Evolutionary conservation across 352 stramenopile species (phyloP).

Genomic region (Globisporangium polare): DNA sequence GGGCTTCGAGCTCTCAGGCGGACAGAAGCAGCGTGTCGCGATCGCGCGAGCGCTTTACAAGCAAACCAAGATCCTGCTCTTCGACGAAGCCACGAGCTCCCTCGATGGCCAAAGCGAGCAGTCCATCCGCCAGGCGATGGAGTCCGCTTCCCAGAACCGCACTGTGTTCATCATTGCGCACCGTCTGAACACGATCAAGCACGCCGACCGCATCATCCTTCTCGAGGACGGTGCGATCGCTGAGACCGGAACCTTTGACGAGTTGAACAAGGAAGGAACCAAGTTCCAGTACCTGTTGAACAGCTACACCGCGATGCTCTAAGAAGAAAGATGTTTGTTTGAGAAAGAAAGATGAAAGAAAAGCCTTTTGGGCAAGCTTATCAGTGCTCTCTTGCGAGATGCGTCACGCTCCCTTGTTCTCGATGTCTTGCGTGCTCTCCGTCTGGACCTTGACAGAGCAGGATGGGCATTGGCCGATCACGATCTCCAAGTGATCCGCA

Average conservation of each 20-base stretch:
- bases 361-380: conserved; percentile 1
- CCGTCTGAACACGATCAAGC: conserved; percentile 82
- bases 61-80: conserved; percentile 73
- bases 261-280: conserved; percentile 71
- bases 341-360: conserved; percentile 1
- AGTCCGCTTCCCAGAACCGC: conserved; percentile 58
- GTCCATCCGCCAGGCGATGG: conserved; percentile 63
- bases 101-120: conserved; percentile 80
- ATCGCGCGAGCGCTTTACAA: conserved; percentile 84
- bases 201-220: conserved; percentile 79
- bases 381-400: neutral
- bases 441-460: conserved; percentile 72
- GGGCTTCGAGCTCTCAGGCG: conserved; percentile 94
- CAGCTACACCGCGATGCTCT: conserved; percentile 56
- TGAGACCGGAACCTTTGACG: conserved; percentile 71
- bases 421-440: conserved; percentile 52
- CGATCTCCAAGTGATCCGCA: conserved; percentile 69
- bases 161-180: conserved; percentile 86
- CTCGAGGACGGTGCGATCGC: conserved; percentile 77
- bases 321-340: conserved; percentile 14
- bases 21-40: conserved; percentile 95
- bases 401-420: conserved; percentile 15
- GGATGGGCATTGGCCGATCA: conserved; percentile 64
- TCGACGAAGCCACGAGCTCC: conserved; percentile 84
- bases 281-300: conserved; percentile 77